Percentiles rank a stretch among this genome's conserved stretches.
Conservation (phyloP, 805 yeast genomes). For the Starmera quercuum region DNA sequence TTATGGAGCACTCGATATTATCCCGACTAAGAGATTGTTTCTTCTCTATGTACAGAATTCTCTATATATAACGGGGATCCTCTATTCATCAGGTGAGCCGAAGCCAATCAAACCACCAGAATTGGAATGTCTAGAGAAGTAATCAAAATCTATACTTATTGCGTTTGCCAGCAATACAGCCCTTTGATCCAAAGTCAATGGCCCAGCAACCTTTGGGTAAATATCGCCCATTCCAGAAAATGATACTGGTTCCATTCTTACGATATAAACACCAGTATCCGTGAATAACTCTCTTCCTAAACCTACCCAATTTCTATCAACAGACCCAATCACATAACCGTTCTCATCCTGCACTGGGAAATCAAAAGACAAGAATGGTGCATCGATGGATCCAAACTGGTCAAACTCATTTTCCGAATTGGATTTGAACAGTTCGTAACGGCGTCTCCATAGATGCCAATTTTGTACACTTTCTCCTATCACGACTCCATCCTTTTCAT, state of each 20-base stretch:
- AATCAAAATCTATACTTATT: constrained; percentile 90
- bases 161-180: constrained; percentile 85
- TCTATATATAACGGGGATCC: too few relatives aligned
- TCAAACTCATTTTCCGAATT: constrained; percentile 33
- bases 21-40: too few relatives aligned
- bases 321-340: constrained; percentile 59
- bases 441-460: constrained; percentile 93
- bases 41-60: too few relatives aligned
- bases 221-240: constrained; percentile 49
- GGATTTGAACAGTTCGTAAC: constrained; percentile 68
- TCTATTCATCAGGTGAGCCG: constrained; percentile 6
- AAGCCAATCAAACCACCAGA: constrained; percentile 24
- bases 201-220: constrained; percentile 42
- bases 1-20: too few relatives aligned
- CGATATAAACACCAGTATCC: constrained; percentile 87
- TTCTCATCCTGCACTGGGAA: constrained; percentile 65
- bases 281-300: constrained; percentile 88
- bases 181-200: constrained; percentile 68
- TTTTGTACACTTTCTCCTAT: constrained; percentile 87
- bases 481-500: constrained; percentile 34
- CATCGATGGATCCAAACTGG: constrained; percentile 84
- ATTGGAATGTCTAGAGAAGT: constrained; percentile 82
- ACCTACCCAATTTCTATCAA: constrained; percentile 94
- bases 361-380: constrained; percentile 79
- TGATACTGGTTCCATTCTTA: constrained; percentile 72